Conservation (phyloP, 768 basidiomycete genomes). For the Hypholoma fasciculare region DNA sequence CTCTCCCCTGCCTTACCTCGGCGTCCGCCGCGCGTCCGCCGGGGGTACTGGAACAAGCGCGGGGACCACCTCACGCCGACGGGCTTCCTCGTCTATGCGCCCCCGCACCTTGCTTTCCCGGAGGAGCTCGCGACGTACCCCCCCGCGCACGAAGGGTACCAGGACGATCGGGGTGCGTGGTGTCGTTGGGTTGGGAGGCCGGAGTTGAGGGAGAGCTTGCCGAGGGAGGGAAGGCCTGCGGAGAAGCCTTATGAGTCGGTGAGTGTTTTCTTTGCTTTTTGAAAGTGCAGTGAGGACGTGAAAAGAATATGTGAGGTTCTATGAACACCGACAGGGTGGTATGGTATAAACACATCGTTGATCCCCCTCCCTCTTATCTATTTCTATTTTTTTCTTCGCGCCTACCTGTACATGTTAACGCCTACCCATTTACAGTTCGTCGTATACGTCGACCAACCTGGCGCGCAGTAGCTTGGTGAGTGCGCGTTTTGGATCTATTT, state of each 20-base stretch:
- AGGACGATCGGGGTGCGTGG: slow-evolving; percentile 49
- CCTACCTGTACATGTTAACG: no score
- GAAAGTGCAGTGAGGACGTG: no score
- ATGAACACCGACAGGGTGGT: no score
- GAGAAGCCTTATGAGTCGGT: slow-evolving; percentile 50
- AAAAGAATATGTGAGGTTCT: no score
- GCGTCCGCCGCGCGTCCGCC: slow-evolving; percentile 40
- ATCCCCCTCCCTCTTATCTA: no score
- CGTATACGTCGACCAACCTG: no score
- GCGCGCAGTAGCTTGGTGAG: no score
- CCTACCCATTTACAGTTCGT: no score
- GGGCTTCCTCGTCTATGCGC: slow-evolving; percentile 68
- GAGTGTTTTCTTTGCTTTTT: not conserved
- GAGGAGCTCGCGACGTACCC: slow-evolving; percentile 63
- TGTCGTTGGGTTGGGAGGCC: slow-evolving; percentile 40
- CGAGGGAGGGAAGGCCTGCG: slow-evolving; percentile 55
- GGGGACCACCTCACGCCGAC: slow-evolving; percentile 66
- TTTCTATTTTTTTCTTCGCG: no score
- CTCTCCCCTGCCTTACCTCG: slow-evolving; percentile 6
- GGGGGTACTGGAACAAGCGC: slow-evolving; percentile 73
- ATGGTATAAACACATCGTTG: no score
- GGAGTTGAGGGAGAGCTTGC: slow-evolving; percentile 63
- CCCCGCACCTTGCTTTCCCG: slow-evolving; percentile 54
- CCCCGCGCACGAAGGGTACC: slow-evolving; percentile 50
- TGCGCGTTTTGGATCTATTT: no score